Conservation (phyloP, 306 rosid species). For the Malus sylvestris region DNA sequence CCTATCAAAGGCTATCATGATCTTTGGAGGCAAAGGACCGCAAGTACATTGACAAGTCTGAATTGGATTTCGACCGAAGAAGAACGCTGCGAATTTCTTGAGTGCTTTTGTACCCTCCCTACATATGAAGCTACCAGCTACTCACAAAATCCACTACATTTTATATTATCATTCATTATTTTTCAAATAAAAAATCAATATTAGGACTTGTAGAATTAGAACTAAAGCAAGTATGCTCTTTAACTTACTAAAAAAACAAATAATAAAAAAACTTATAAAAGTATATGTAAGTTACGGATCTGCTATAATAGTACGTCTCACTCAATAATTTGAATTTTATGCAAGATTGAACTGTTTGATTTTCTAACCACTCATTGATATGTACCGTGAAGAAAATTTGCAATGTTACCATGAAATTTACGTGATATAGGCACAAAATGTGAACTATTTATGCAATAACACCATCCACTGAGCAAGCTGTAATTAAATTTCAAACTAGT, state of each 20-base stretch:
- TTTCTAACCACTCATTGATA: no score
- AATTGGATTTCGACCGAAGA: neutral
- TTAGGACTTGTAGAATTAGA: neutral
- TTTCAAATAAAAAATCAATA: neutral
- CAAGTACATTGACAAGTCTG: neutral
- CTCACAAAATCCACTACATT: neutral
- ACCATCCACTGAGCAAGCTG: no score
- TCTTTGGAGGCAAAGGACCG: neutral
- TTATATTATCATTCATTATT: neutral
- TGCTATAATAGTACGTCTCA: no score
- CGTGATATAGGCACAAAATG: no score
- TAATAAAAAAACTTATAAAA: no score
- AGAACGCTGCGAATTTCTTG: neutral
- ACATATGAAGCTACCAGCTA: neutral
- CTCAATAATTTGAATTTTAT: no score
- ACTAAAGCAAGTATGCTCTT: neutral
- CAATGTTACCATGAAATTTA: no score
- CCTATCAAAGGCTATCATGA: neutral
- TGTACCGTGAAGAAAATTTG: no score
- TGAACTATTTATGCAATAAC: no score
- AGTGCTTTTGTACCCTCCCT: neutral
- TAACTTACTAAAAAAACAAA: no score
- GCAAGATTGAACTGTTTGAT: no score
- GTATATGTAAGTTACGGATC: neutral
- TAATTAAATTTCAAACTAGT: no score